A percentile compares a stretch with the other conserved stretches of the same genome.
Conservation (phyloP, 352 stramenopile genomes). For the Hyaloperonospora brassicae region DNA sequence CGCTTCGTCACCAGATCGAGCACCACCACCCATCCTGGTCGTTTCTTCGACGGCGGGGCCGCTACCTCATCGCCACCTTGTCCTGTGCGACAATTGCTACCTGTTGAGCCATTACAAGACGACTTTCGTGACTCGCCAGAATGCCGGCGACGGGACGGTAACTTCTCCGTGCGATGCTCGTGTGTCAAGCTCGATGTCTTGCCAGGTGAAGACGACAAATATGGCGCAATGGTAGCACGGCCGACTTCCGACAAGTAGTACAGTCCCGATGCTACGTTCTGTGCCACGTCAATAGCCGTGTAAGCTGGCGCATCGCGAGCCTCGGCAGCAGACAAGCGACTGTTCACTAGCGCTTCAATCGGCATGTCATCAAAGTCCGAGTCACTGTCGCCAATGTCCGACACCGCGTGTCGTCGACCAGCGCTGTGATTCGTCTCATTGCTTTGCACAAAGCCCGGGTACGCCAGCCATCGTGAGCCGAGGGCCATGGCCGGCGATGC, state of each 20-base stretch:
- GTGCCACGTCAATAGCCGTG: conserved; percentile 72
- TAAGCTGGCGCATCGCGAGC: conserved; percentile 34
- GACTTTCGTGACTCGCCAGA: conserved; percentile 13
- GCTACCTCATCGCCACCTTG: conserved; percentile 12
- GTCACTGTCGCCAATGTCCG: conserved; percentile 29
- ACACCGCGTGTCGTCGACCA: conserved; percentile 20
- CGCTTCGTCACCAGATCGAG: conserved; percentile 54
- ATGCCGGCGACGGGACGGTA: conserved; percentile 11
- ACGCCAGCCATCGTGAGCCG: conserved; percentile 60
- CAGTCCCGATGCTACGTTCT: conserved; percentile 81
- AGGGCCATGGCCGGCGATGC: conserved; percentile 58
- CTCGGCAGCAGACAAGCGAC: conserved; percentile 17
- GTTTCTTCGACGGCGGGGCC: conserved; percentile 22
- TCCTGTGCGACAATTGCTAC: conserved; percentile 3
- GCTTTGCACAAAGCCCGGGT: conserved; percentile 38
- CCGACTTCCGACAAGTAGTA: conserved; percentile 80
- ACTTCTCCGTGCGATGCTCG: conserved; percentile 9
- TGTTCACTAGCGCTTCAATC: conserved; percentile 36
- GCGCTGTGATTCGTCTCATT: conserved; percentile 6
- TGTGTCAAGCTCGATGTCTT: conserved; percentile 15
- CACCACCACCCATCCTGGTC: conserved; percentile 57
- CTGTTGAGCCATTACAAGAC: conserved; percentile 11
- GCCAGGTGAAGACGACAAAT: conserved; percentile 59
- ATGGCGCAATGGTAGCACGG: conserved; percentile 58
- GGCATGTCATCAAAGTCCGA: conserved; percentile 40